A percentile compares a stretch with the other conserved stretches of the same genome.
These are phyloP conservation scores for Senecio squalidus DNA, from an alignment of 140 eudicot species.

Conservation along the genomic window DNA sequence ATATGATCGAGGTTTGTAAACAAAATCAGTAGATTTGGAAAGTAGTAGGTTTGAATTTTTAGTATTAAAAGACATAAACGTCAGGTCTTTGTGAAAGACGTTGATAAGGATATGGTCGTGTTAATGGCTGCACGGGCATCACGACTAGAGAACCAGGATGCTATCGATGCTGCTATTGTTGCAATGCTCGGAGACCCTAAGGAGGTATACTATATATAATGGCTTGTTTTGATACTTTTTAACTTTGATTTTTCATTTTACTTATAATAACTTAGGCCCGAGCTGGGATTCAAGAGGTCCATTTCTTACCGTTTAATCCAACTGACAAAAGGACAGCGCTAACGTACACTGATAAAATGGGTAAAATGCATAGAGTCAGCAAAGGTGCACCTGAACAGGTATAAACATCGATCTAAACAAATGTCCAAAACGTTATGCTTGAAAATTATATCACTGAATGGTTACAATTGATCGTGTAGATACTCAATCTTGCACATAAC, in stretches of 20 bases:
- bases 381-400: constrained; percentile 99
- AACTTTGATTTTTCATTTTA: not conserved
- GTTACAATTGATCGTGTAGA: constrained; percentile 29
- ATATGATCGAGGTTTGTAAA: constrained; percentile 58
- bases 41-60: not conserved
- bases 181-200: constrained; percentile 86
- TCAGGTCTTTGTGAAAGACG: constrained; percentile 76
- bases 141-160: constrained; percentile 88
- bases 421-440: not conserved
- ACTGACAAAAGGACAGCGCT: constrained; percentile 93
- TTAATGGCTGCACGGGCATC: constrained; percentile 97
- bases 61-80: not conserved
- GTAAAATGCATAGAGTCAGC: constrained; percentile 94
- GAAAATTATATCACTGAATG: not conserved
- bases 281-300: constrained; percentile 82
- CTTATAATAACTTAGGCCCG: constrained; percentile 47
- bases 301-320: constrained; percentile 92
- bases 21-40: not conserved
- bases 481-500: constrained; percentile 75
- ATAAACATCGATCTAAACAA: constrained; percentile 9
- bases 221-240: not conserved
- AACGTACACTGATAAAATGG: constrained; percentile 66
- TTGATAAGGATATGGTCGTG: constrained; percentile 79
- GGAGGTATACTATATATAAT: constrained; percentile 45
- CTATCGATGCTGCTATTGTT: constrained; percentile 85